phyloP scores from a whole-genome alignment of 306 rosid genomes.

The Trifolium pratense region DNA sequence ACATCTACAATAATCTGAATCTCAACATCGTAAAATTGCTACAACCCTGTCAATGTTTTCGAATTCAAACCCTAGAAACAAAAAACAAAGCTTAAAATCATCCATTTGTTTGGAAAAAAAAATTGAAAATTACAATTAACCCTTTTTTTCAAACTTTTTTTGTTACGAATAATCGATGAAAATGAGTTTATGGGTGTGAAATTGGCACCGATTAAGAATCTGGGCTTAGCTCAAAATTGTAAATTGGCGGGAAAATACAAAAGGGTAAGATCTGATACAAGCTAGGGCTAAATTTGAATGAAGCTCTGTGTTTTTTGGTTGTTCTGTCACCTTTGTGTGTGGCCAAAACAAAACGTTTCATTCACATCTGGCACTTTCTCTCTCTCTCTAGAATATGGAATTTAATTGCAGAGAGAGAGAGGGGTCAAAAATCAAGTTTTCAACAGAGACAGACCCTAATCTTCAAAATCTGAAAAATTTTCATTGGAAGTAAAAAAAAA shows the following conservation, averaged over 20 bases:
- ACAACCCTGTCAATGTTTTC: constrained; percentile 63
- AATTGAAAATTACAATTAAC: background rate
- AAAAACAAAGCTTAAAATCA: constrained; percentile 12
- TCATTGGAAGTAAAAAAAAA: constrained; percentile 40
- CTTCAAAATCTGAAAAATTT: constrained; percentile 44
- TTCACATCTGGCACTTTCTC: constrained; percentile 45
- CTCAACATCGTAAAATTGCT: constrained; percentile 39
- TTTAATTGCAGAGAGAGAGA: constrained; percentile 42
- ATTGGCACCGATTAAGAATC: constrained; percentile 40
- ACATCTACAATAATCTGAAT: constrained; percentile 22
- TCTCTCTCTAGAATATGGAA: constrained; percentile 45
- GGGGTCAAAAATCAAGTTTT: constrained; percentile 53
- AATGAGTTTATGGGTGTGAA: background rate
- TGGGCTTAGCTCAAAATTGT: constrained; percentile 42
- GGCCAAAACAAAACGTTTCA: background rate
- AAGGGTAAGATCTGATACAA: constrained; percentile 27
- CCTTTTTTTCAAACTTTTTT: background rate
- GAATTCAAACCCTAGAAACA: constrained; percentile 57
- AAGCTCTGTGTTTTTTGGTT: background rate
- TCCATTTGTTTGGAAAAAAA: background rate
- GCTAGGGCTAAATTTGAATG: constrained; percentile 37
- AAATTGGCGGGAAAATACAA: constrained; percentile 62
- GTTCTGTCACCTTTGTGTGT: constrained; percentile 12
- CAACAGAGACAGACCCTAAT: constrained; percentile 51
- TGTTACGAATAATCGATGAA: background rate